Base-by-base conservation (phyloP, 495 filamentous ascomycete species). In the Haplographium delicatum region DNA sequence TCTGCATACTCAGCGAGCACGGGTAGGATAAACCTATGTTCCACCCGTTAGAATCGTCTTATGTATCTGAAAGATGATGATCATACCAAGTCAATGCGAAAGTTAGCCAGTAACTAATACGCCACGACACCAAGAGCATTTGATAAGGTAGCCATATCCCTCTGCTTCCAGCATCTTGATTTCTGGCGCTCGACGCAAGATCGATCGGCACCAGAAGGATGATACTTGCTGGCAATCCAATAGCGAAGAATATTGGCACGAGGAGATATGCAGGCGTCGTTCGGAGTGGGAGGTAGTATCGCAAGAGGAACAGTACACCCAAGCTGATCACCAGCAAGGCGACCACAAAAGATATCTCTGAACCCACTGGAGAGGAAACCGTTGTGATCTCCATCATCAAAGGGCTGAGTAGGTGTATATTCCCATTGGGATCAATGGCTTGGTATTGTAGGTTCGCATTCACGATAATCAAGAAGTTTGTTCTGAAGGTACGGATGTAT, bases 161-260 rank as follows among this genome's bases (percentile, higher is more conserved):
- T 54, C 80, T 81, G 19, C 81, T 76, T 4, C 75, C 79, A 20
- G 40, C 50, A 51, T 85, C 83, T 54, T 89, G 81, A 31, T 74
- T 74, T 47, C 81, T 78, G 15, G 84, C 81, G 61, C 79, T 91
- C 2, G 90, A 95, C 3, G 93, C 89, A 53, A 98, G 79, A 69
- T 98, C 93, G 58, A 98, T 96, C 4, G 93, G 93, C 0, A 98
- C 90, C 18, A 98, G 76, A 16, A 98, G 74, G n/a, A 96, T 83
- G 57, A 96, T 91, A 65, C 86, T 91, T 45, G 88, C 87, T 10
- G 93, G 94, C 18, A 98, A 83, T 42, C 88, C 88, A 63, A 98
- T 74, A 25, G 90, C 88, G 57, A 98, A 85, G 65, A 98, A 97
- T 47, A 96, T 83, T 30, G 93, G 90, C 1, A 95, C 78, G 44